Evolutionary conservation across 129 eudicot genomes (phyloP).

Genomic region (Flaveria bidentis): DNA sequence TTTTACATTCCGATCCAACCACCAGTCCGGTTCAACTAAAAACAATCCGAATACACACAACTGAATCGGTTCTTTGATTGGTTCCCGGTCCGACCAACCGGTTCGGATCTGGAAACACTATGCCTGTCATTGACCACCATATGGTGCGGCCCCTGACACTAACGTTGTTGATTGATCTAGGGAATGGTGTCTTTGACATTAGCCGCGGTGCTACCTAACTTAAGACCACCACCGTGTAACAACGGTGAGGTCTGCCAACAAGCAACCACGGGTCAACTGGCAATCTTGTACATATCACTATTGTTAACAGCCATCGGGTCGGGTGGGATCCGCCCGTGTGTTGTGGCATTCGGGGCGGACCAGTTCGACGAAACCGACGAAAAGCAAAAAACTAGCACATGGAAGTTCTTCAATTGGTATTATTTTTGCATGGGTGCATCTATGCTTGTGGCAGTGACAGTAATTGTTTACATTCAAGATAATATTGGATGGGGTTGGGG

Average conservation of each 20-base stretch:
- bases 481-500: conserved; percentile 93
- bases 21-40: too few relatives aligned
- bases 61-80: too few relatives aligned
- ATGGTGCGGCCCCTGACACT: not conserved
- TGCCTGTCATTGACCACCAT: not conserved
- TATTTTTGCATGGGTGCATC: conserved; percentile 85
- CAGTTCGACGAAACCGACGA: conserved; percentile 77
- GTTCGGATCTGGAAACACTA: too few relatives aligned
- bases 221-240: conserved; percentile 64
- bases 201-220: conserved; percentile 68
- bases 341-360: conserved; percentile 90
- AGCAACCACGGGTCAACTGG: conserved; percentile 64
- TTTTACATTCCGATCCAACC: too few relatives aligned
- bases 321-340: conserved; percentile 96
- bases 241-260: conserved; percentile 48
- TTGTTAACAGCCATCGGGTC: conserved; percentile 72
- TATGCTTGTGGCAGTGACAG: conserved; percentile 77
- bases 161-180: conserved; percentile 23
- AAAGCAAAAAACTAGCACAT: conserved; percentile 58
- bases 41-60: too few relatives aligned
- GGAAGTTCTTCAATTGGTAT: conserved; percentile 96
- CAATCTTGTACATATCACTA: conserved; percentile 69
- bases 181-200: conserved; percentile 70
- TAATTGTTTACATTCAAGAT: conserved; percentile 80
- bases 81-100: too few relatives aligned